These are phyloP conservation scores for Hyaloraphidium curvatum DNA, from an alignment of 192 early-diverging fungal genomes.

Conservation along the genomic window DNA sequence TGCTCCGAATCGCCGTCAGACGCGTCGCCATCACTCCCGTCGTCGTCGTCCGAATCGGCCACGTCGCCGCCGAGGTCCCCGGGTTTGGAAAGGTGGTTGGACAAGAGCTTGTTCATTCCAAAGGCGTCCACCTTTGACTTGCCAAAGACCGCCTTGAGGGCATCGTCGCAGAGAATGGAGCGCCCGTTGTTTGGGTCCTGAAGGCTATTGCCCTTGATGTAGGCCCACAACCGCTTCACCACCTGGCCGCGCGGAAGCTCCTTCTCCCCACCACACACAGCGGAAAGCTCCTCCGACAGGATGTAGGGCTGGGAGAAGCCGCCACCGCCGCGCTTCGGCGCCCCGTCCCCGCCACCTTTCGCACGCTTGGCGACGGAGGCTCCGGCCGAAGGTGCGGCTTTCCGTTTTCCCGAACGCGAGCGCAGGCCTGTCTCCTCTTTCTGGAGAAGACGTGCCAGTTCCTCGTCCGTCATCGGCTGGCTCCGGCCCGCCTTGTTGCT, in stretches of 20 bases:
- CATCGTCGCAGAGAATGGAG: constrained; percentile 27
- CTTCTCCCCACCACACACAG: background rate
- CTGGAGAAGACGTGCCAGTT: background rate
- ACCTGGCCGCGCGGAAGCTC: constrained; percentile 36
- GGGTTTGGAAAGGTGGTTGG: constrained; percentile 29
- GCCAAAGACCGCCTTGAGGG: constrained; percentile 25
- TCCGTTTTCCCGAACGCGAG: too few relatives aligned
- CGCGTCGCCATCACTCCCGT: background rate
- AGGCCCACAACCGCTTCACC: constrained; percentile 35
- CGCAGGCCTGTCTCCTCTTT: background rate
- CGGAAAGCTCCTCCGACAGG: background rate
- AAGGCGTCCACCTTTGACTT: constrained; percentile 31
- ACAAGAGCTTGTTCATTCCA: constrained; percentile 35
- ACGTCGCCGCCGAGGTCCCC: constrained; percentile 7
- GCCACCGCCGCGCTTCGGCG: too few relatives aligned
- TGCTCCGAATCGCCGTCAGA: too few relatives aligned
- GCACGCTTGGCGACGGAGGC: background rate
- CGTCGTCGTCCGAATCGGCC: background rate
- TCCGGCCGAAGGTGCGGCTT: too few relatives aligned
- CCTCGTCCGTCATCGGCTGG: too few relatives aligned
- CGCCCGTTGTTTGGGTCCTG: constrained; percentile 34
- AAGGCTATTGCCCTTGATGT: constrained; percentile 34
- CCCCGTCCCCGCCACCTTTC: background rate
- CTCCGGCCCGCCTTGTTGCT: too few relatives aligned
- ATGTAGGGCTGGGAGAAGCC: background rate